Percentiles rank a stretch among this genome's conserved stretches.
Conservation (phyloP, 345 rosid genomes). For the Nasturtium officinale region DNA sequence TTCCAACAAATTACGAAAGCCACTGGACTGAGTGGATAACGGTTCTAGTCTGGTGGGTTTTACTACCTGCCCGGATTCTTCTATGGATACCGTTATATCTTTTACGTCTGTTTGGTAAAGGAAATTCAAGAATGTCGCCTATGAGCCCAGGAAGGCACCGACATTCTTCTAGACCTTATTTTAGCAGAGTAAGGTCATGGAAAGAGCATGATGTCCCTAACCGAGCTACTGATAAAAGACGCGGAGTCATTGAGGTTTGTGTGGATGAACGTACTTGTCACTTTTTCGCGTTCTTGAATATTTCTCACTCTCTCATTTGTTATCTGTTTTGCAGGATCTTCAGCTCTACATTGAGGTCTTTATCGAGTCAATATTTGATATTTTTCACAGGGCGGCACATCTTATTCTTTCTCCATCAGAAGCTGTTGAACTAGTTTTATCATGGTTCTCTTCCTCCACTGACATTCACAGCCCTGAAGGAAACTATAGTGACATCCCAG, state of each 20-base stretch:
- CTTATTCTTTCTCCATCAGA: conserved; percentile 75
- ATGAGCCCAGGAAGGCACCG: conserved; percentile 46
- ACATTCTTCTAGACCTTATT: conserved; percentile 41
- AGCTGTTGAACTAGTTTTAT: conserved; percentile 44
- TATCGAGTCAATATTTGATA: conserved; percentile 73
- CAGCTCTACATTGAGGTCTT: conserved; percentile 80
- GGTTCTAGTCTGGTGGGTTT: conserved; percentile 58
- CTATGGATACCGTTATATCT: conserved; percentile 55
- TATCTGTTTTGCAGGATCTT: conserved; percentile 69
- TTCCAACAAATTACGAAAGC: conserved; percentile 47
- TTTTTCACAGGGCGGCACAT: conserved; percentile 73
- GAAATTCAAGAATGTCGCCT: conserved; percentile 41
- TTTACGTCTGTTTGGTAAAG: conserved; percentile 42
- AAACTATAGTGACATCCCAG: conserved; percentile 24
- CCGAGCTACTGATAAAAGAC: conserved; percentile 79
- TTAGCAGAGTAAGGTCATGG: conserved; percentile 46
- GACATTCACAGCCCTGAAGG: conserved; percentile 26
- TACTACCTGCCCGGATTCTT: conserved; percentile 60
- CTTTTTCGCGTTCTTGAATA: not conserved
- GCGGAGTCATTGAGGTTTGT: conserved; percentile 94
- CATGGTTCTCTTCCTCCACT: conserved; percentile 58
- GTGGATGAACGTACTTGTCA: not conserved
- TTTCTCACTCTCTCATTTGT: conserved; percentile 5
- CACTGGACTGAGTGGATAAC: conserved; percentile 59
- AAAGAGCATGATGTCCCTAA: conserved; percentile 71